Percentiles rank a stretch among this genome's conserved stretches.
Evolutionary conservation across 345 rosid genomes (phyloP).

Genomic region (Linum lewisii): DNA sequence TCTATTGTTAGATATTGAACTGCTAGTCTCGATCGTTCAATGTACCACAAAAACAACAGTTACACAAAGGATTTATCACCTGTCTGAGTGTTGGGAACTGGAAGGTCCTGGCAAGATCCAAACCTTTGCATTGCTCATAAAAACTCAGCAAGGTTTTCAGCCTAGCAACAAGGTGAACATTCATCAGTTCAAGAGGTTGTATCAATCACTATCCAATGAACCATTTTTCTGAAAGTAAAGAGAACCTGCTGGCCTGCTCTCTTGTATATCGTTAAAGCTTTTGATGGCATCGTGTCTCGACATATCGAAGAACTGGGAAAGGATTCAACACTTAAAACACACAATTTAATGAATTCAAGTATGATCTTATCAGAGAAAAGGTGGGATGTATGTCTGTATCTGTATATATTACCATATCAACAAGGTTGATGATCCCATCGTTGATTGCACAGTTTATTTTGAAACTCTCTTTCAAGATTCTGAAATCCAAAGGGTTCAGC

Average conservation of each 20-base stretch:
- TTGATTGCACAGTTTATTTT: constrained; percentile 89
- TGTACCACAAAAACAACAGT: no score
- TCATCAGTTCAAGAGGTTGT: no score
- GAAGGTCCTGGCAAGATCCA: constrained; percentile 88
- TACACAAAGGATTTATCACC: constrained; percentile 25
- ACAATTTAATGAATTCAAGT: no score
- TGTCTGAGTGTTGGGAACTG: constrained; percentile 94
- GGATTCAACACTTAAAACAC: no score
- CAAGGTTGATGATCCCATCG: constrained; percentile 93
- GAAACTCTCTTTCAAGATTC: constrained; percentile 93
- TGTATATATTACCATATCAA: constrained; percentile 68
- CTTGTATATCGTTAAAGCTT: constrained; percentile 73
- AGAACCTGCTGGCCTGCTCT: constrained; percentile 92
- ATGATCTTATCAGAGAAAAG: no score
- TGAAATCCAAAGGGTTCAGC: constrained; percentile 12
- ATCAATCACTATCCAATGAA: no score
- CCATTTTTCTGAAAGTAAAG: no score
- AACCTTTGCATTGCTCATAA: constrained; percentile 88
- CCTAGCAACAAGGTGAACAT: no score
- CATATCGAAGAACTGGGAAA: constrained; percentile 83
- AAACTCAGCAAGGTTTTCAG: constrained; percentile 76
- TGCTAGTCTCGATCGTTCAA: neutral
- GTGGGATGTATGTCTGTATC: no score
- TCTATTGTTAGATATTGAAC: neutral
- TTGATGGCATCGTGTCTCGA: constrained; percentile 84